phyloP scores from a whole-genome alignment of 2,329 filamentous ascomycete species.

The Exophiala bonariae region DNA sequence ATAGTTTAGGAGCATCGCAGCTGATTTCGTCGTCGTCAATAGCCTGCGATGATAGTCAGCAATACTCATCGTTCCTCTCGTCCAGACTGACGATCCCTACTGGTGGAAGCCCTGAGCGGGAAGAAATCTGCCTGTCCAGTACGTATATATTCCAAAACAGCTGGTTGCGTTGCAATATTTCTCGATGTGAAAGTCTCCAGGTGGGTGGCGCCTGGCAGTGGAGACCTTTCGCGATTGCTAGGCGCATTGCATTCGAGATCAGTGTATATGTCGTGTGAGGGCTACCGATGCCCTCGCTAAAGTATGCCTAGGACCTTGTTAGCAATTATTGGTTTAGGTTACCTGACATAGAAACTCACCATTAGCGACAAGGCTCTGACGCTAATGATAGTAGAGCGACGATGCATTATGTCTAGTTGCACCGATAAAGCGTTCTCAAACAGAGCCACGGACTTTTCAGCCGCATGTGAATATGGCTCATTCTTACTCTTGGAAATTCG shows the following conservation, averaged over 20 bases:
- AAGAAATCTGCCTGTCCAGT: conserved; percentile 6
- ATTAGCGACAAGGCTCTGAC: conserved; percentile 4
- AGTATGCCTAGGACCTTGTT: neutral
- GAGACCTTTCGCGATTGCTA: conserved; percentile 3
- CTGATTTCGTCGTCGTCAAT: conserved; percentile 6
- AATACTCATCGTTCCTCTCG: neutral
- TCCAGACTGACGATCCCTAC: conserved; percentile 2
- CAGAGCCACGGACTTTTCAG: neutral
- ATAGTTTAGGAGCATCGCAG: conserved; percentile 1
- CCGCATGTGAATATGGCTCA: conserved; percentile 1
- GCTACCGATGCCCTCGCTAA: conserved; percentile 3
- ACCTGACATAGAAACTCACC: neutral
- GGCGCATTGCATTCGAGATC: conserved; percentile 4
- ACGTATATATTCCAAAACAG: conserved; percentile 6
- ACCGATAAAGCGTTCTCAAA: conserved; percentile 5
- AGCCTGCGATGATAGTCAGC: conserved; percentile 4
- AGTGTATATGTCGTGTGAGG: conserved; percentile 1
- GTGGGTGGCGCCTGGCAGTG: conserved; percentile 1
- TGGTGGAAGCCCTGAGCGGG: conserved; percentile 5
- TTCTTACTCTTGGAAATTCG: neutral
- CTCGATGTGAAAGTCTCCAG: conserved; percentile 1
- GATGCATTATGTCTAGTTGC: conserved; percentile 1
- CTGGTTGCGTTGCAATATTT: conserved; percentile 3
- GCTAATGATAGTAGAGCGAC: neutral
- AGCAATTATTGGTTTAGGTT: neutral